Base-by-base conservation (phyloP, 192 early-diverging fungal species). In the Geranomyces variabilis region DNA sequence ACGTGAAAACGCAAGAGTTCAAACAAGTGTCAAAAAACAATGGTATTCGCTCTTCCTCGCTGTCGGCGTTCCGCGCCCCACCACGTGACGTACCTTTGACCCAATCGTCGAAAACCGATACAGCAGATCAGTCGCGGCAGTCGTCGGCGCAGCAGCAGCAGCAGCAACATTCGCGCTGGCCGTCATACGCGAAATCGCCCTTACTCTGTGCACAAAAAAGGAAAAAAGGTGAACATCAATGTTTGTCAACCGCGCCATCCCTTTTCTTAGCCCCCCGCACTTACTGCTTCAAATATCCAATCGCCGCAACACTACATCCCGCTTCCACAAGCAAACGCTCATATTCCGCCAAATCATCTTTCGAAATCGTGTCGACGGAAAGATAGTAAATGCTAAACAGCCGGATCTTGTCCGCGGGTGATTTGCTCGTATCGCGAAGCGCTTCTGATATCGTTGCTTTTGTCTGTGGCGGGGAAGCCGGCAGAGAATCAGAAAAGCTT, bases 361-460 rank as follows among this genome's bases (percentile, higher is more conserved):
- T 90, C 30, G 92, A 75, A 26, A 94, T 77, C 53, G 88, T 86
- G 6, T 86, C 86, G 13, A 76, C 76, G 0, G 92, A 87, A 2
- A 99, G 84, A 69, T 94, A 91, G 64, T 90, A 98, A 43, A 97
- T 89, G 21, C 95, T 78, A 70, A 96, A 93, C 24, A 97, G 79
- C 6, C 97, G 87, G 73, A 97, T 76, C 79, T 98, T 98, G 79
- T 99, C 97, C 21, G 90, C 86, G 26, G 91, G 76, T 13, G 83
- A 76, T 62, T 90, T 93, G 82, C 93, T 94, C 0, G 87, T 79
- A 75, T 98, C 94, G 59, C 82, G 86, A 31, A 99, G 84, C 0
- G 88, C 84, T 66, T 98, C 96, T 21, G 97, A 69, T 8, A 99
- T 80, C 1, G 85, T 77, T 1, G 86, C 69, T 76, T 93, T 96